Evolutionary conservation across 257 asterid species (phyloP), one percentile per base, ranked within the genome.

Genomic region (Voacanga thouarsii): DNA sequence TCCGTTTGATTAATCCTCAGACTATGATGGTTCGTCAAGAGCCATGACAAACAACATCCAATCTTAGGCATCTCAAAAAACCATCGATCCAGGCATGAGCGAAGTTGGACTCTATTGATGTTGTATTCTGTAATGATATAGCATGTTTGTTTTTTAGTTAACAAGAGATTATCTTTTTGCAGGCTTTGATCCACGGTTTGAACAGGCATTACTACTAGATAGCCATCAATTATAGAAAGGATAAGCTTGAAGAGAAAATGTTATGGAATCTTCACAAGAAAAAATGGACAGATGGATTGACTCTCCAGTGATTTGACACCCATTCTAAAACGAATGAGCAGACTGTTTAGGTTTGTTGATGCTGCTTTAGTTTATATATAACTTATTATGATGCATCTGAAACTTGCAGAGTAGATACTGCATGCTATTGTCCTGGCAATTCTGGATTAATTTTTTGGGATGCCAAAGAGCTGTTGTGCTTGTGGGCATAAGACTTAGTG

Each of bases 1-100:
- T 95, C 50, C 96, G 97, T 63, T 85, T 93, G 79, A 95, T 95
- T 79, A 91, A 93, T 81, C 99, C 99, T 72, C 99, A 95, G 78
- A 93, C 98, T 47, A 95, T 95, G 98, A 95, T 95, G 98, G 97
- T 95, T 64, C 97, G 99, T 73, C 99, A 95, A 84, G 99, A 95
- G 87, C 99, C 99, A 53, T 88, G 99, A 3, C 99, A 95, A 78
- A 93, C 99, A 56, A 95, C 98, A 68, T 95, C 99, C 81, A 95
- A 95, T 78, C 90, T 95, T 24, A 98, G 99, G 18, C 97, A 95
- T 85, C 94, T 95, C 16, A 95, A 95, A 68, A 95, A 93, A 80
- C 97, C 99, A 24, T 95, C 99, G 47, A 93, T 95, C 84, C 99
- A 95, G 82, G 97, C 90, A 82, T 59, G 80, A 61, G 74, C 50